These are phyloP conservation scores for Dalechampia spathulata DNA, from an alignment of 441 rosid genomes.

Conservation along the genomic window DNA sequence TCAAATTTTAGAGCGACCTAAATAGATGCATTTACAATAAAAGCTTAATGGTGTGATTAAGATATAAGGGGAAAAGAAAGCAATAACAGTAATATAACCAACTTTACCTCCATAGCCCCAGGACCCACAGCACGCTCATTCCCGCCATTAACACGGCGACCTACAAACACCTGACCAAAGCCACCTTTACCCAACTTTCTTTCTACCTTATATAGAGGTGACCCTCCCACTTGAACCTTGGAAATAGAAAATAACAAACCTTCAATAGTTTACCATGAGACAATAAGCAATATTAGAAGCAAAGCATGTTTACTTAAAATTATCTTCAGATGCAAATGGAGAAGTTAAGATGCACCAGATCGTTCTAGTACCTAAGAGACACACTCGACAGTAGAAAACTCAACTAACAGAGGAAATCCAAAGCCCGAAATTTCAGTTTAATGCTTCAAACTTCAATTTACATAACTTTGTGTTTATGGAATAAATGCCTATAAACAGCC, in stretches of 20 bases:
- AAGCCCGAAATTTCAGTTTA: not conserved
- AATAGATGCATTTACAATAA: not conserved
- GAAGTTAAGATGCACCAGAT: not conserved
- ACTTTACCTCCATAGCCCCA: conserved; percentile 47
- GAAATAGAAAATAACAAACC: conserved; percentile 8
- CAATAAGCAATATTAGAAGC: not conserved
- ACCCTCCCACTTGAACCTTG: conserved; percentile 61
- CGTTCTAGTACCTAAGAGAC: not conserved
- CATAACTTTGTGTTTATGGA: not conserved
- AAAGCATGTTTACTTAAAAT: not conserved
- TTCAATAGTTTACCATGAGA: not conserved
- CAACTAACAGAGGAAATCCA: not conserved
- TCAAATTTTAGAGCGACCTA: conserved; percentile 96
- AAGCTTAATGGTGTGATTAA: not conserved
- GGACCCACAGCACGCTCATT: conserved; percentile 34
- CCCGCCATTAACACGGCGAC: conserved; percentile 40
- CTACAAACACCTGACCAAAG: conserved; percentile 78
- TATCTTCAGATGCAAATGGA: not conserved
- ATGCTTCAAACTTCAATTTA: not conserved
- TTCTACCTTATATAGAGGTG: conserved; percentile 53
- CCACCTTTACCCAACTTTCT: conserved; percentile 77
- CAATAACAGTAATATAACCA: not conserved
- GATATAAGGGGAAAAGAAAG: not conserved
- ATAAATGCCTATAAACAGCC: too few relatives aligned
- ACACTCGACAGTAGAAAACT: not conserved